Percentiles rank a stretch among this genome's conserved stretches.
Evolutionary conservation across 352 stramenopile species (phyloP).

Genomic region (Thalassiosira hispida): DNA sequence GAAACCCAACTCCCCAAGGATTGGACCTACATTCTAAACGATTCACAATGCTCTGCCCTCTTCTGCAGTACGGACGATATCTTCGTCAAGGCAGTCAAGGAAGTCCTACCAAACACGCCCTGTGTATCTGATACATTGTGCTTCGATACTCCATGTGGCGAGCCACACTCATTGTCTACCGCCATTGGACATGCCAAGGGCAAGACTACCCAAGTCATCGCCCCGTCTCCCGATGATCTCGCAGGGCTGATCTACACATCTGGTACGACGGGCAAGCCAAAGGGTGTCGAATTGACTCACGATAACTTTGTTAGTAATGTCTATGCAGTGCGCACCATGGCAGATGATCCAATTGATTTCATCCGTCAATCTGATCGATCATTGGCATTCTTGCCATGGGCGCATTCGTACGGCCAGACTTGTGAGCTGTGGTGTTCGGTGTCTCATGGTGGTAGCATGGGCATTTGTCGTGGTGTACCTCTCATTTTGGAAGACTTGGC

Average conservation of each 20-base stretch:
- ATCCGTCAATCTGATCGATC: conserved; percentile 64
- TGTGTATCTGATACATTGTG: conserved; percentile 48
- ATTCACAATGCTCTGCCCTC: conserved; percentile 70
- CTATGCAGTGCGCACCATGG: conserved; percentile 63
- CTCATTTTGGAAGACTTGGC: conserved; percentile 66
- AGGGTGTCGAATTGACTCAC: conserved; percentile 87
- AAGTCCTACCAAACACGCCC: conserved; percentile 54
- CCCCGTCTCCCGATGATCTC: conserved; percentile 66
- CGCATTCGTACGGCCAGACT: conserved; percentile 81
- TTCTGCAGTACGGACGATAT: conserved; percentile 74
- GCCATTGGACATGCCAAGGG: conserved; percentile 51
- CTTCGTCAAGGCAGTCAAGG: conserved; percentile 61
- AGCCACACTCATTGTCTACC: conserved; percentile 49
- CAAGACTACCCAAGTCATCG: conserved; percentile 30
- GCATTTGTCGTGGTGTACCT: conserved; percentile 64
- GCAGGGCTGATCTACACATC: conserved; percentile 85
- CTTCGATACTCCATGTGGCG: conserved; percentile 54
- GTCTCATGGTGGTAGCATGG: conserved; percentile 68
- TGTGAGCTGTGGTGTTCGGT: conserved; percentile 78
- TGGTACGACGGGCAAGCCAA: conserved; percentile 85
- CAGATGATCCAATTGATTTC: conserved; percentile 62
- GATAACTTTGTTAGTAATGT: conserved; percentile 84
- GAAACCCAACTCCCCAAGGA: conserved; percentile 74
- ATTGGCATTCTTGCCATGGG: conserved; percentile 85
- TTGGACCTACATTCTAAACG: conserved; percentile 85